phyloP scores from a whole-genome alignment of 129 eudicot species.

The Centrapalus pauciflorus region DNA sequence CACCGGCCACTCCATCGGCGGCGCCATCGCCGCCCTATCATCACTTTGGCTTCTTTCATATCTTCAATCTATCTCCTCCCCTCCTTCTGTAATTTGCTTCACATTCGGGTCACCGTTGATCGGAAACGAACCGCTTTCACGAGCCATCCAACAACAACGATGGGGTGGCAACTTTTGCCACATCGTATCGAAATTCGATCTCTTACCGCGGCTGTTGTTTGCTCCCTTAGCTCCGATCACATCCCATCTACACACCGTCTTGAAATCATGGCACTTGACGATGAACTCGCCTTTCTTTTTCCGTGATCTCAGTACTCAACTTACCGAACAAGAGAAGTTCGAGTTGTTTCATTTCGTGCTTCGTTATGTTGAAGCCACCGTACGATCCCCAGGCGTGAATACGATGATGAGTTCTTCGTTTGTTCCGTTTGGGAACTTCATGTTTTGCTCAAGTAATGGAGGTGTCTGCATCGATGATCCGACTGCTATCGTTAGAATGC shows the following conservation, averaged over 20 bases:
- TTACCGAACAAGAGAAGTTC: constrained; percentile 26
- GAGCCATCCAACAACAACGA: constrained; percentile 56
- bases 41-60: constrained; percentile 71
- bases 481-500: constrained; percentile 47
- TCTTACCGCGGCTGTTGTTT: constrained; percentile 68
- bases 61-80: constrained; percentile 39
- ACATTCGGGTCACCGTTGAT: constrained; percentile 90
- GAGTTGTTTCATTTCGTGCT: constrained; percentile 35
- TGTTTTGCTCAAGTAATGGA: constrained; percentile 72
- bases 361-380: constrained; percentile 22
- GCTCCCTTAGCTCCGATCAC: constrained; percentile 48
- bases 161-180: constrained; percentile 81
- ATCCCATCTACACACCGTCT: constrained; percentile 42
- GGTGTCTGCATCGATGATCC: constrained; percentile 66
- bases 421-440: constrained; percentile 77
- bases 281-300: constrained; percentile 34
- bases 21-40: constrained; percentile 77
- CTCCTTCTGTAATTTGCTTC: constrained; percentile 58
- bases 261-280: constrained; percentile 53
- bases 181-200: constrained; percentile 62
- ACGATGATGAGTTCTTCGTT: constrained; percentile 11
- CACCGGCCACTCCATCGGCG: constrained; percentile 91
- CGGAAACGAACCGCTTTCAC: constrained; percentile 63
- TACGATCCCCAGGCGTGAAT: background rate
- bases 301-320: constrained; percentile 27